These are phyloP conservation scores for Trichoderma oligosporum DNA, from an alignment of 2,329 filamentous ascomycete species.

Conservation along the genomic window DNA sequence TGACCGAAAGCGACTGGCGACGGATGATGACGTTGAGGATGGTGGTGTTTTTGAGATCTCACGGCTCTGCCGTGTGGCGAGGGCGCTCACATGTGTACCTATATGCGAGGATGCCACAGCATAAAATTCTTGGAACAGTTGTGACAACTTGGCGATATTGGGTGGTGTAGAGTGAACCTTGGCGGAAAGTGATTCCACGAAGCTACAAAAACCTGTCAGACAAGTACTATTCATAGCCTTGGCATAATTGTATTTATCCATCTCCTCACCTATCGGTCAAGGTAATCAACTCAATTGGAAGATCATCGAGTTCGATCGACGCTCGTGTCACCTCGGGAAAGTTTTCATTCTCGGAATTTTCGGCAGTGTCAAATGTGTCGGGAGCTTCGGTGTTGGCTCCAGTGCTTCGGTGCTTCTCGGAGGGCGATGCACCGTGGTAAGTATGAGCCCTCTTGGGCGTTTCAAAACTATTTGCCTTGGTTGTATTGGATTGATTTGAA, in stretches of 20 bases:
- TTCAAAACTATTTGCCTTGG: slow-evolving; percentile 32
- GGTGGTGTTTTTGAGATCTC: slow-evolving; percentile 56
- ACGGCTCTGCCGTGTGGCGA: slow-evolving; percentile 71
- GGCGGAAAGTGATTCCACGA: slow-evolving; percentile 83
- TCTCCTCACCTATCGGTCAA: slow-evolving; percentile 72
- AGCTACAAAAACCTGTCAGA: slow-evolving; percentile 49
- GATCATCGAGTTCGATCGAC: slow-evolving; percentile 75
- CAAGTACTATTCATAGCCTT: background rate
- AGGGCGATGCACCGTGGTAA: slow-evolving; percentile 39
- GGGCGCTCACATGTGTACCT: slow-evolving; percentile 75
- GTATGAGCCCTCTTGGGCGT: slow-evolving; percentile 46
- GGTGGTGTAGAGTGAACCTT: slow-evolving; percentile 83
- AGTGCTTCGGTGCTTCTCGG: slow-evolving; percentile 27
- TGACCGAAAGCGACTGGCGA: slow-evolving; percentile 53
- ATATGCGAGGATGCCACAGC: slow-evolving; percentile 75
- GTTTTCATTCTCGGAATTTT: slow-evolving; percentile 43
- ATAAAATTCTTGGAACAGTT: slow-evolving; percentile 96
- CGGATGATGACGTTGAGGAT: slow-evolving; percentile 54
- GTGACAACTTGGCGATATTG: slow-evolving; percentile 74
- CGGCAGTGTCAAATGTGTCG: slow-evolving; percentile 49
- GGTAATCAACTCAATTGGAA: slow-evolving; percentile 90
- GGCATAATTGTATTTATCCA: background rate
- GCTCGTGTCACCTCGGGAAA: slow-evolving; percentile 45
- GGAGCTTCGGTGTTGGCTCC: slow-evolving; percentile 33
- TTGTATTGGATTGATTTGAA: slow-evolving; percentile 25